Evolutionary conservation across 1,284 basidiomycete species (phyloP).

Genomic region (Malassezia arunalokei): DNA sequence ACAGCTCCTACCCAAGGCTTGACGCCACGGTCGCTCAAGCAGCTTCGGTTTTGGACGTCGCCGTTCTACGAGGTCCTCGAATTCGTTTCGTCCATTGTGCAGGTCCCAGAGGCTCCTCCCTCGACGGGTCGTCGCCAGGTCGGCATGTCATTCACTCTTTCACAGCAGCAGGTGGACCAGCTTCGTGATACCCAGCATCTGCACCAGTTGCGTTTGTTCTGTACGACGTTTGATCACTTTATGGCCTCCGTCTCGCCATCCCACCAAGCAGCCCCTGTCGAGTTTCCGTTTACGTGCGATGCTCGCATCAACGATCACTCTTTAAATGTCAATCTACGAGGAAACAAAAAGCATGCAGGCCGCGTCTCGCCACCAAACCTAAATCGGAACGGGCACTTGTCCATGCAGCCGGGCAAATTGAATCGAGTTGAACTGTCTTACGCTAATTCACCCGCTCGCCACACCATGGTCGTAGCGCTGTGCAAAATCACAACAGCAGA

Average conservation of each 20-base stretch:
- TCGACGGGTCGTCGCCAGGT: slow-evolving; percentile 24
- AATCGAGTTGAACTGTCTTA: slow-evolving; percentile 37
- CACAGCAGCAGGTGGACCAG: slow-evolving; percentile 17
- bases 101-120: slow-evolving; percentile 25
- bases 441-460: slow-evolving; percentile 22
- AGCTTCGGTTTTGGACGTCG: slow-evolving; percentile 25
- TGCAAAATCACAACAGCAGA: slow-evolving; percentile 25
- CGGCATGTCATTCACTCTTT: slow-evolving; percentile 19
- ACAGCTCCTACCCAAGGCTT: slow-evolving; percentile 9
- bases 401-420: slow-evolving; percentile 11
- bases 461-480: slow-evolving; percentile 26
- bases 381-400: slow-evolving; percentile 28
- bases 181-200: slow-evolving; percentile 14
- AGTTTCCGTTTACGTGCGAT: slow-evolving; percentile 38
- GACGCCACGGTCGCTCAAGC: slow-evolving; percentile 11
- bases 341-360: slow-evolving; percentile 35
- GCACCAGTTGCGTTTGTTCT: slow-evolving; percentile 30
- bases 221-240: slow-evolving; percentile 28
- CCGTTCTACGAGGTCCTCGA: slow-evolving; percentile 35
- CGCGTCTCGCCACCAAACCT: slow-evolving; percentile 39
- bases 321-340: slow-evolving; percentile 28
- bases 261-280: slow-evolving; percentile 19
- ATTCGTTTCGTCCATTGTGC: slow-evolving; percentile 24
- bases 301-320: slow-evolving; percentile 26
- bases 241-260: slow-evolving; percentile 16